These are phyloP conservation scores for Acacia confusa DNA, from an alignment of 306 rosid species.

Conservation along the genomic window DNA sequence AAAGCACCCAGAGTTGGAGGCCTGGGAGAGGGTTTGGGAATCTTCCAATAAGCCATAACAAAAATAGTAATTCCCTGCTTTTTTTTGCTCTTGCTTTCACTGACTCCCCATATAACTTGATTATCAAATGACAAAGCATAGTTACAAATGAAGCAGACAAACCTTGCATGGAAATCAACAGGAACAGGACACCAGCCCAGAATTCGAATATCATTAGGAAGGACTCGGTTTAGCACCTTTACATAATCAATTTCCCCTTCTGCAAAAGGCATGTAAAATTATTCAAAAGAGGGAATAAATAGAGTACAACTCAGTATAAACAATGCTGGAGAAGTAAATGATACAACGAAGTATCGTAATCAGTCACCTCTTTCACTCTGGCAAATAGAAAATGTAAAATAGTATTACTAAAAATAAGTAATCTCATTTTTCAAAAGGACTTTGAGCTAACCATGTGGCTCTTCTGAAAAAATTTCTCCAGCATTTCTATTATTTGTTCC, in stretches of 20 bases:
- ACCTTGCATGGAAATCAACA: conserved; percentile 90
- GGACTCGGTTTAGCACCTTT: conserved; percentile 83
- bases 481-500: conserved; percentile 40
- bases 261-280: conserved; percentile 31
- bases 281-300: conserved; percentile 13
- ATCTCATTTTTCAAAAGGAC: conserved; percentile 6
- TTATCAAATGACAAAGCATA: conserved; percentile 27
- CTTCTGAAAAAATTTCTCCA: conserved; percentile 37
- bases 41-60: not conserved
- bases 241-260: conserved; percentile 89
- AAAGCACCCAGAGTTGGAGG: not conserved
- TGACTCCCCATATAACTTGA: conserved; percentile 18
- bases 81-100: conserved; percentile 23
- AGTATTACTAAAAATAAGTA: not conserved
- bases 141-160: conserved; percentile 36
- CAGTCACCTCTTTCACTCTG: conserved; percentile 3
- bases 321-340: not conserved
- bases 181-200: conserved; percentile 90
- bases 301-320: not conserved
- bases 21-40: not conserved
- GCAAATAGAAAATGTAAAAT: conserved; percentile 9
- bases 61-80: conserved; percentile 9
- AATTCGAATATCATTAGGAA: conserved; percentile 82
- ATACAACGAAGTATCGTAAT: conserved; percentile 3
- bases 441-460: conserved; percentile 55